phyloP scores from a whole-genome alignment of 163 green algal species.

The Chloromonas sp. region DNA sequence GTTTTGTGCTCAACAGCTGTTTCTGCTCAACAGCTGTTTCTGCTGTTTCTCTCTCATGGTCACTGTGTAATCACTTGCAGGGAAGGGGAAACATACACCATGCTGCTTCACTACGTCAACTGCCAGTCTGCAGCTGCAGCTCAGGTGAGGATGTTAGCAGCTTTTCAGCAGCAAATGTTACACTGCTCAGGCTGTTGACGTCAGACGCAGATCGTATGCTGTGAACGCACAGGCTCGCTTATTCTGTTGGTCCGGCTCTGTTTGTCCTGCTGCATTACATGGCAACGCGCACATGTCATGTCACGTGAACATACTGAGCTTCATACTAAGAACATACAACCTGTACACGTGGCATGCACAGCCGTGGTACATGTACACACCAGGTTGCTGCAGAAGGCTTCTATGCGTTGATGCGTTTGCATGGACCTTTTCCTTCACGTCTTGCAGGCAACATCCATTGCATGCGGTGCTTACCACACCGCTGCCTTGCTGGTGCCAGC shows the following conservation, averaged over 20 bases:
- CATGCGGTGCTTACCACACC: slow-evolving; percentile 70
- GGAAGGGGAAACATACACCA: slow-evolving; percentile 54
- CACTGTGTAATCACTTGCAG: slow-evolving; percentile 22
- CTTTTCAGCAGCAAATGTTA: no score
- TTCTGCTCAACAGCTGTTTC: slow-evolving; percentile 3
- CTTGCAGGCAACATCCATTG: slow-evolving; percentile 56
- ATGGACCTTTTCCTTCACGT: no score
- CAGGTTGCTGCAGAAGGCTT: no score
- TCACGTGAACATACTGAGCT: not conserved
- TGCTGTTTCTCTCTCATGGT: not conserved
- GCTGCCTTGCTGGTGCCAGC: slow-evolving; percentile 40
- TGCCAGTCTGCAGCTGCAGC: slow-evolving; percentile 65
- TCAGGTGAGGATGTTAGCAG: slow-evolving; percentile 22
- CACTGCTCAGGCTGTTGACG: no score
- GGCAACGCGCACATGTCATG: not conserved
- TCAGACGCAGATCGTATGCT: no score
- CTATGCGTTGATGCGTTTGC: no score
- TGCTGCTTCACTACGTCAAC: slow-evolving; percentile 67
- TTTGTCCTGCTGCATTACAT: no score
- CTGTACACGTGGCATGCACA: not conserved
- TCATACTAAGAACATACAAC: not conserved
- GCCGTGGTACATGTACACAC: no score
- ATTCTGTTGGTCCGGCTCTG: no score
- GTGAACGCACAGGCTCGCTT: no score
- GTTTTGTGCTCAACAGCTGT: not conserved